Evolutionary conservation across 2,329 filamentous ascomycete species (phyloP), one percentile per base, ranked within the genome.

Genomic region (Waltergamsia citrina): DNA sequence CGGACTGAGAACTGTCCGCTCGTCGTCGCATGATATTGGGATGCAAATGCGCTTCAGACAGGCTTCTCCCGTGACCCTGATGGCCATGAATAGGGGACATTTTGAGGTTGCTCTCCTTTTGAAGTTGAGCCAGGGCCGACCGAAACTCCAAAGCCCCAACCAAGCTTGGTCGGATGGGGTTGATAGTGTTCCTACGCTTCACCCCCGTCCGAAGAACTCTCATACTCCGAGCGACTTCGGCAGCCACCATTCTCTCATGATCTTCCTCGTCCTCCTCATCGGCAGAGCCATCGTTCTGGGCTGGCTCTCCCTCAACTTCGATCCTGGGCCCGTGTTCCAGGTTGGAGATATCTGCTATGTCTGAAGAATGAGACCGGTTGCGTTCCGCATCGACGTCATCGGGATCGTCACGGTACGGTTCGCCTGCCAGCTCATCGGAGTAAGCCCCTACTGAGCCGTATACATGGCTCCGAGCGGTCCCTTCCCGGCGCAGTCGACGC

Each of bases 61-160:
- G 56, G 46, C 80, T 75, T 39, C 82, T 72, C 17, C 78, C 59
- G 42, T 78, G 71, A 39, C 77, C 59, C 42, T 78, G 70, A 40
- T 78, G 71, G 39, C 77, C 59, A 42, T 78, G 70, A 40, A 94
- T 78, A 3, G 78, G 73, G 28, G 78, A 73, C 14, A 82, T 71
- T 45, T 79, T 77, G 18, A 84, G 74, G 42, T 85, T 92, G 49
- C 84, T 76, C 36, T 86, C 84, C 43, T 79, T 83, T 48, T 93
- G 80, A 37, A 98, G 61, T 3, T 87, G 87, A n/a, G 85, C 81
- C 29, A 98, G 64, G 4, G 94, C 81, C 3, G 90, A 90, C 46
- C 88, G 75, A 47, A 98, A 98, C 57, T 98, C 92, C 37, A 98
- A 66, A 7, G 85, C 92, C 28, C 92, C 92, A 4, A 98, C 81